Conservation (phyloP, 495 filamentous ascomycete genomes). For the Daldinia concentrica region DNA sequence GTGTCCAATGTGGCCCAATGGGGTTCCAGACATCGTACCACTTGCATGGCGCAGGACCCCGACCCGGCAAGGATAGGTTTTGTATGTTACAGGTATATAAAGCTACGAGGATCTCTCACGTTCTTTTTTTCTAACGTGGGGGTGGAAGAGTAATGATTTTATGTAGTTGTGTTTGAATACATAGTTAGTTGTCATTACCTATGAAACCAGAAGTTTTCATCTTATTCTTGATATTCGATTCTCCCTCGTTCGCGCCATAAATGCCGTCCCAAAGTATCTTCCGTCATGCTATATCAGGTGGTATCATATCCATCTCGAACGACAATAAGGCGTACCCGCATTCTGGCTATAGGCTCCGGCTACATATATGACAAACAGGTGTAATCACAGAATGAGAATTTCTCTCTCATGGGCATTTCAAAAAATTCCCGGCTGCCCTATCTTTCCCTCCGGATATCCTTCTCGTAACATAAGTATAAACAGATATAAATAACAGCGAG, state of each 20-base stretch:
- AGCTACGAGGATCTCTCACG: neutral
- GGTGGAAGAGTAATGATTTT: neutral
- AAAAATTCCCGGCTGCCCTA: neutral
- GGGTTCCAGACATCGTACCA: conserved; percentile 15
- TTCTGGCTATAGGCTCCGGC: conserved; percentile 3
- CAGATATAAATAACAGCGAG: conserved; percentile 33
- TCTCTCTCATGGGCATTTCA: neutral
- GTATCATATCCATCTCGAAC: conserved; percentile 11
- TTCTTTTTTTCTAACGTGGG: neutral
- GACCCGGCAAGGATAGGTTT: conserved; percentile 6
- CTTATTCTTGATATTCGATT: neutral
- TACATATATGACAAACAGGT: conserved; percentile 6
- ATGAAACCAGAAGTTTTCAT: neutral
- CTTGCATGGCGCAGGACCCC: conserved; percentile 10
- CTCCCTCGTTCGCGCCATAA: no score
- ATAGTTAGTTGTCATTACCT: neutral
- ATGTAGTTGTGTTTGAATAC: neutral
- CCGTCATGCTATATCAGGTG: conserved; percentile 5
- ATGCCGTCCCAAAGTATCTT: neutral
- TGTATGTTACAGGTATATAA: neutral
- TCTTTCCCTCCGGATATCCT: conserved; percentile 1
- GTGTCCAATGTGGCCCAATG: conserved; percentile 2
- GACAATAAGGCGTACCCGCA: neutral
- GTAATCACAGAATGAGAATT: neutral
- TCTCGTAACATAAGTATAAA: conserved; percentile 16